Evolutionary conservation across 108 stramenopile genomes (phyloP), one percentile per base, ranked within the genome.

Genomic region (Mayamaea pseudoterrestris): DNA sequence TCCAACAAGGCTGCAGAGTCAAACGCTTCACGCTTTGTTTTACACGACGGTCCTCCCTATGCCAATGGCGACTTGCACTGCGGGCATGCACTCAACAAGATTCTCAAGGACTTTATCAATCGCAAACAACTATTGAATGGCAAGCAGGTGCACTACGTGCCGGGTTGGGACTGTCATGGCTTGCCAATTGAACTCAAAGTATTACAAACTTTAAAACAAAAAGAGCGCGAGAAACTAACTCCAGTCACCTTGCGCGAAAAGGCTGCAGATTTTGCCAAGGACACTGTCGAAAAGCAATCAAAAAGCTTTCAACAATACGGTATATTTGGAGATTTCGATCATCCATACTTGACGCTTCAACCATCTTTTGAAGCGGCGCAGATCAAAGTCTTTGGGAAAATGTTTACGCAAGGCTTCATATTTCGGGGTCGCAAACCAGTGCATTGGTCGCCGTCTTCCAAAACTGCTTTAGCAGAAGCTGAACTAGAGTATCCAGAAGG

Each of bases 81-180:
- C 44, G 98, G 98, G 16, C 98, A 99, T 62, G 93, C 96, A n/a
- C 58, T 99, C 29, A 99, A 99, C 74, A 99, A 98, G 51, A 70
- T 95, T 12, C 63, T 96, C 27, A 97, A 99, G 65, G 98, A 99
- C 68, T 90, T 97, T 60, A 93, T 99, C 70, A 98, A 98, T 48
- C 83, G 95, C 5, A 88, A 91, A 41, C 83, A 94, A 44, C 70
- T 93, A 22, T 68, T 99, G 41, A 78, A 75, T 59, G 95, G 94
- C 4, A 86, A 84, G 35, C 90, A 96, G 55, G 95, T 96, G 2
- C 84, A 90, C 50, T 99, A 93, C 60, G 79, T 98, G 23, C 98
- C 98, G 5, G 98, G 98, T n/a, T 99, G 98, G 98, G 98, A 99
- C 79, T 95, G 84, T 55, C 98, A 99, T 60, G 98, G 98, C 22